These are phyloP conservation scores for Diaporthe sp. DNA, from an alignment of 2,329 filamentous ascomycete genomes.

Conservation along the genomic window DNA sequence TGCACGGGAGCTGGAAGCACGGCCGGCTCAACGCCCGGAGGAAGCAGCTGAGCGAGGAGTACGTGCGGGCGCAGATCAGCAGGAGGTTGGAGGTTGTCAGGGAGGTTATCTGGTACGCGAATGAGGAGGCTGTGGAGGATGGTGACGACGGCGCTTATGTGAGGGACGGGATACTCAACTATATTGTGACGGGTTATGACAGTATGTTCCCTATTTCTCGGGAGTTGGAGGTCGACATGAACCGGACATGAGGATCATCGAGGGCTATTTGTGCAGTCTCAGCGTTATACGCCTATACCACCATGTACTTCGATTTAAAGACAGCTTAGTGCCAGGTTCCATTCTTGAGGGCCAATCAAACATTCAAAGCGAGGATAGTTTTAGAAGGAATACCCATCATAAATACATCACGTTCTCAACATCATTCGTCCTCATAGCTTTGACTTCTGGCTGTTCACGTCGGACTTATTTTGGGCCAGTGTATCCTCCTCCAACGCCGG, in stretches of 20 bases:
- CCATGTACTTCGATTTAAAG: neutral
- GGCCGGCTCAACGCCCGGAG: neutral
- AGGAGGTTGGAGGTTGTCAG: neutral
- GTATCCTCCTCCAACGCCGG: constrained; percentile 34
- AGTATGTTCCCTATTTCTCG: neutral
- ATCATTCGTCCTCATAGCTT: neutral
- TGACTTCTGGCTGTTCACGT: neutral
- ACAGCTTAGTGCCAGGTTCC: neutral
- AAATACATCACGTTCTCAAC: neutral
- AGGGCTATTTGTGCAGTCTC: neutral
- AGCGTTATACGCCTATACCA: neutral
- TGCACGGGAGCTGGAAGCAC: neutral
- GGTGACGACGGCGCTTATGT: neutral
- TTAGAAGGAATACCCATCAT: neutral
- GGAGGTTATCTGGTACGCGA: neutral
- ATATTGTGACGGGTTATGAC: neutral
- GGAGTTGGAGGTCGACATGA: neutral
- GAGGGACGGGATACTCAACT: neutral
- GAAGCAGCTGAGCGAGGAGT: neutral
- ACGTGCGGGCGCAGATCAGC: neutral
- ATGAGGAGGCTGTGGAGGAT: neutral
- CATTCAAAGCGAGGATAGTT: neutral
- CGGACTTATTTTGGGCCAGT: neutral
- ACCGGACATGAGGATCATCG: neutral
- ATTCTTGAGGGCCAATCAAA: neutral